A percentile compares a stretch with the other conserved stretches of the same genome.
These are phyloP conservation scores for Hypoxylon trugodes DNA, from an alignment of 495 filamentous ascomycete species.

Conservation along the genomic window DNA sequence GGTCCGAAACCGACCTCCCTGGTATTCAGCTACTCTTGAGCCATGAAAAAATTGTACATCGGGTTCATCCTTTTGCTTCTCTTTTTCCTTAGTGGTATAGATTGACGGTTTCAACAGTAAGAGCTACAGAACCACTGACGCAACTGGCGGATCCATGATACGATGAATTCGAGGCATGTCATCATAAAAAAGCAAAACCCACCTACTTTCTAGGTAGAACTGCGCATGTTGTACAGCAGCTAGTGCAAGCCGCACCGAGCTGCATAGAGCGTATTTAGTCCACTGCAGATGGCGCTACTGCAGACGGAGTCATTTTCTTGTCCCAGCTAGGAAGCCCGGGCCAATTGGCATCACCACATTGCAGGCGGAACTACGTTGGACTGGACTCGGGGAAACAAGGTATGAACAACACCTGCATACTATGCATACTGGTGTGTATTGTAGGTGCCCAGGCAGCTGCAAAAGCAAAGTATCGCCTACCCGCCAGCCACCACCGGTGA, in stretches of 20 bases:
- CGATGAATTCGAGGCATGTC: conserved; percentile 9
- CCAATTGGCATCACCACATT: conserved; percentile 13
- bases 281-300: conserved; percentile 17
- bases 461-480: too few relatives aligned
- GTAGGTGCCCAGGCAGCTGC: too few relatives aligned
- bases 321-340: conserved; percentile 16
- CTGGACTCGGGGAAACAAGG: conserved; percentile 1
- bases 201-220: background rate
- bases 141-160: background rate
- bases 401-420: background rate
- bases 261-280: conserved; percentile 19
- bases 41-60: conserved; percentile 1
- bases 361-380: background rate
- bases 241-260: conserved; percentile 25
- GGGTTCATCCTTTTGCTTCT: conserved; percentile 1
- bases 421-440: background rate
- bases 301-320: conserved; percentile 17
- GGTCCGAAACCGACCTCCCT: conserved; percentile 5
- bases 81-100: background rate
- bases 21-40: conserved; percentile 12
- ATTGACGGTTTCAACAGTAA: conserved; percentile 1
- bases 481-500: too few relatives aligned
- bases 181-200: conserved; percentile 11
- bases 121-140: background rate
- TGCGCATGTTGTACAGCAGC: conserved; percentile 20